Conservation (phyloP, 345 rosid species). For the Diplotaxis tenuifolia region DNA sequence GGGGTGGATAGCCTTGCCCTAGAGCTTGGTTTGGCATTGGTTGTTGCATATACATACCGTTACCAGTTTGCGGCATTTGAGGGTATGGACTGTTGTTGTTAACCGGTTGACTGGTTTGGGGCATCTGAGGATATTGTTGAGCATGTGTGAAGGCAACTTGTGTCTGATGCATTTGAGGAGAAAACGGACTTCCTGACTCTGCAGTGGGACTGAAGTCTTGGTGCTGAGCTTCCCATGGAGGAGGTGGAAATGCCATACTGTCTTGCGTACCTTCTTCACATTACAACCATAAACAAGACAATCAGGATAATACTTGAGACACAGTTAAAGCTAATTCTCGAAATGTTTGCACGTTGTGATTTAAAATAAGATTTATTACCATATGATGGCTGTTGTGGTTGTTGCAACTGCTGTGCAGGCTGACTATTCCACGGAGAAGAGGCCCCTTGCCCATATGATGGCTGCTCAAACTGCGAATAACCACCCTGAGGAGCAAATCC, state of each 20-base stretch:
- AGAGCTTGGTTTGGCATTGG: slow-evolving; percentile 42
- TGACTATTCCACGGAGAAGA: slow-evolving; percentile 77
- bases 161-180: slow-evolving; percentile 57
- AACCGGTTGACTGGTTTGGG: slow-evolving; percentile 53
- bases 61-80: slow-evolving; percentile 51
- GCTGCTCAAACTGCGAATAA: slow-evolving; percentile 63
- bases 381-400: slow-evolving; percentile 58
- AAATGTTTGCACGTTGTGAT: neutral
- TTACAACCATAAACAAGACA: slow-evolving; percentile 21
- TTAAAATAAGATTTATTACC: slow-evolving; percentile 43
- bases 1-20: slow-evolving; percentile 38
- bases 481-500: slow-evolving; percentile 59
- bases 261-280: slow-evolving; percentile 58
- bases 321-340: neutral
- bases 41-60: slow-evolving; percentile 71
- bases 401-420: slow-evolving; percentile 35
- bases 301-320: slow-evolving; percentile 6
- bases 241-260: slow-evolving; percentile 70
- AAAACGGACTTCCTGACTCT: slow-evolving; percentile 53
- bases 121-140: slow-evolving; percentile 52
- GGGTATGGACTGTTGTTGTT: slow-evolving; percentile 42
- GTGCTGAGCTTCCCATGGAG: slow-evolving; percentile 95
- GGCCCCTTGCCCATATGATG: slow-evolving; percentile 51
- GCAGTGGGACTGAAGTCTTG: slow-evolving; percentile 54
- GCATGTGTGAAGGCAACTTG: slow-evolving; percentile 48